A percentile compares a stretch with the other conserved stretches of the same genome.
These are phyloP conservation scores for Lolium perenne DNA, from an alignment of 176 grass and related monocot genomes.

Conservation along the genomic window DNA sequence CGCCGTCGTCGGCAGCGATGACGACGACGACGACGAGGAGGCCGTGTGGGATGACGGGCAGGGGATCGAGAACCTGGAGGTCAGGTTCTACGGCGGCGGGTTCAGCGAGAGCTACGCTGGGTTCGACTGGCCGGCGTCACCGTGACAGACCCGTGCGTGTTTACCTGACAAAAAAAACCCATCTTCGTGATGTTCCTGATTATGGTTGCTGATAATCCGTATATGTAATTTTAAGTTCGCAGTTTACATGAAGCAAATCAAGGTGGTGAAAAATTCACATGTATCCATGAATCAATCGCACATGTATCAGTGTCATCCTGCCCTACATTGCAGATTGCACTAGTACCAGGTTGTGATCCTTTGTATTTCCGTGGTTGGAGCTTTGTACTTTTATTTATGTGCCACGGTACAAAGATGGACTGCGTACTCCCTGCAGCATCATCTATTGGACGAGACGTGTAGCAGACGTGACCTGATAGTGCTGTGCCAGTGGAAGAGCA, in stretches of 20 bases:
- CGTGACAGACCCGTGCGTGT: constrained; percentile 43
- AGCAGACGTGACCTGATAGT: constrained; percentile 30
- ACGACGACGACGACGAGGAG: constrained; percentile 76
- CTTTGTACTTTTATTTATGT: background rate
- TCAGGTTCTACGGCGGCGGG: constrained; percentile 85
- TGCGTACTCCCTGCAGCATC: constrained; percentile 24
- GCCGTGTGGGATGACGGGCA: constrained; percentile 82
- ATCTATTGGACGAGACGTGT: constrained; percentile 41
- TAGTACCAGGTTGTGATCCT: background rate
- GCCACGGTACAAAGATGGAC: background rate
- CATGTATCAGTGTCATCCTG: background rate
- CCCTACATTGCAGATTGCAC: background rate
- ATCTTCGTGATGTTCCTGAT: too few species aligned
- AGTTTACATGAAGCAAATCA: constrained; percentile 63
- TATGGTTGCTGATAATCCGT: background rate
- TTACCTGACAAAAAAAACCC: constrained; percentile 15
- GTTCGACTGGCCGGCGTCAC: constrained; percentile 90
- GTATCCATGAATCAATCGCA: background rate
- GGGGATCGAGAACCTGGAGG: constrained; percentile 74
- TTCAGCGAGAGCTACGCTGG: constrained; percentile 66
- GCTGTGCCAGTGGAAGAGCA: background rate
- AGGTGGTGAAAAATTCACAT: constrained; percentile 44
- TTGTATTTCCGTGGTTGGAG: background rate
- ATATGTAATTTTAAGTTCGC: constrained; percentile 50
- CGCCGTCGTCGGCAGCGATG: constrained; percentile 64